These are phyloP conservation scores for Cercospora brassicicola DNA, from an alignment of 2,329 filamentous ascomycete genomes.

Conservation along the genomic window DNA sequence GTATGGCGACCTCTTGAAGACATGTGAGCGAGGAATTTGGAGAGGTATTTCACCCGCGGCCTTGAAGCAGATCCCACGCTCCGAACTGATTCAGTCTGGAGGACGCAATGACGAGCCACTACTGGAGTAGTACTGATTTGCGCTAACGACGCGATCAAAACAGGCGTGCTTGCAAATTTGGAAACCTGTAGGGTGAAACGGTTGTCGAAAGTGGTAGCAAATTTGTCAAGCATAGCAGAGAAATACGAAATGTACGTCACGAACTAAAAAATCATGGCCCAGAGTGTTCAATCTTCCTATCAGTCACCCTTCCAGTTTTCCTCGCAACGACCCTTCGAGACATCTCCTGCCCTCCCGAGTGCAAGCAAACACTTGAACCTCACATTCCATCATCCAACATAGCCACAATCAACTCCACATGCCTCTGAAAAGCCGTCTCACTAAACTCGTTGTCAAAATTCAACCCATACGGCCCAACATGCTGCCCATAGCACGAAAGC, in stretches of 20 bases:
- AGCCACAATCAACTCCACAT: neutral
- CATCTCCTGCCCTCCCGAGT: no score
- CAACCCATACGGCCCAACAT: conserved; percentile 24
- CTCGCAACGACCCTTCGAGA: no score
- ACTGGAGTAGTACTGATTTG: neutral
- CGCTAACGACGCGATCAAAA: neutral
- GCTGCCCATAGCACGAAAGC: conserved; percentile 15
- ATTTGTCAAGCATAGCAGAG: neutral
- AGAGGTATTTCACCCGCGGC: neutral
- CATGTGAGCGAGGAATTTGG: neutral
- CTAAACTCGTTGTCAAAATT: conserved; percentile 22
- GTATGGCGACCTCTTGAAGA: neutral
- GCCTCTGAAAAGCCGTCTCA: neutral
- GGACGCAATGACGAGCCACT: neutral
- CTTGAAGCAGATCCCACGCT: neutral
- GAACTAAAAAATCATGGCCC: neutral
- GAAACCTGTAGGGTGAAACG: no score
- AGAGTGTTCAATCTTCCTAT: neutral
- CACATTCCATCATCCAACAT: neutral
- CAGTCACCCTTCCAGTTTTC: no score
- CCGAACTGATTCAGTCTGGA: neutral
- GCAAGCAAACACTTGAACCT: neutral
- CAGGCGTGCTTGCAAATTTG: neutral
- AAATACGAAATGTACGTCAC: neutral
- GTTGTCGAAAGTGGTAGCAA: neutral